phyloP scores from a whole-genome alignment of 1,139 yeast genomes.

The Hanseniaspora sp. region DNA sequence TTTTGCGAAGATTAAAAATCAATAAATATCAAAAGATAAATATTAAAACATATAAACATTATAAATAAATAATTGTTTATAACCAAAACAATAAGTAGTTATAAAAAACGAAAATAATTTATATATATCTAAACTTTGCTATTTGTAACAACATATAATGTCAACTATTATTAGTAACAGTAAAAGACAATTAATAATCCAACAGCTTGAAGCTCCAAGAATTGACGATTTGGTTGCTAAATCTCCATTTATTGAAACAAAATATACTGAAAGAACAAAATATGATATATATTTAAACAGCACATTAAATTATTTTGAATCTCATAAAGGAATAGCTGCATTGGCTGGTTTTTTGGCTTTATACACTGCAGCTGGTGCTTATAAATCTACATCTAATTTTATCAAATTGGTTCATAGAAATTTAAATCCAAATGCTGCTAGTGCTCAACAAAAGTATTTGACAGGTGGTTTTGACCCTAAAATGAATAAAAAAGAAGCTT shows the following conservation, averaged over 20 bases:
- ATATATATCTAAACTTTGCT: too few species aligned
- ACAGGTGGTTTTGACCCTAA: conserved; percentile 85
- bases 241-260: background rate
- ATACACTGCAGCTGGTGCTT: conserved; percentile 56
- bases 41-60: too few species aligned
- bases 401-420: conserved; percentile 3
- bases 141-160: too few species aligned
- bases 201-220: conserved; percentile 13
- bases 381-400: conserved; percentile 33
- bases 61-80: too few species aligned
- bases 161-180: conserved; percentile 5
- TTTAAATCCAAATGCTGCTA: conserved; percentile 20
- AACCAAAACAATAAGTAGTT: too few species aligned
- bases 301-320: conserved; percentile 50
- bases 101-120: too few species aligned
- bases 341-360: conserved; percentile 57
- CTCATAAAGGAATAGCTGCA: conserved; percentile 68
- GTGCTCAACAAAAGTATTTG: conserved; percentile 24
- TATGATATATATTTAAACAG: conserved; percentile 59
- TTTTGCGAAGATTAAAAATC: too few species aligned
- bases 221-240: conserved; percentile 19
- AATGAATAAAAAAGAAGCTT: conserved; percentile 85
- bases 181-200: conserved; percentile 14
- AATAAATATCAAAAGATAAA: too few species aligned
- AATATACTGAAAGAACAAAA: conserved; percentile 13